Evolutionary conservation across 176 grass and related monocot genomes (phyloP), one percentile per base, ranked within the genome.

Genomic region (Oropetium thomaeum): DNA sequence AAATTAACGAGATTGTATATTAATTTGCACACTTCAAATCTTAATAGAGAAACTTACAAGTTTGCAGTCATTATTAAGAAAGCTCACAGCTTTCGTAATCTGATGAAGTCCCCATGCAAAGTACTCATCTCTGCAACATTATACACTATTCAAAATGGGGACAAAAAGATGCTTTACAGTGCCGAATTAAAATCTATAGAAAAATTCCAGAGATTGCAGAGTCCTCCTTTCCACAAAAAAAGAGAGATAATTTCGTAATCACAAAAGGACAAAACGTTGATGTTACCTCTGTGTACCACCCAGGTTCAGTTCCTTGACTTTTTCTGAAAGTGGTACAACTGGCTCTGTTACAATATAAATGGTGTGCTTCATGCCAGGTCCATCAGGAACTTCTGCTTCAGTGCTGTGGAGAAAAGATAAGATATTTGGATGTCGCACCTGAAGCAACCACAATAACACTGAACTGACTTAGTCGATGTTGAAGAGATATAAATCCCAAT

Each of bases 361-460:
- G 19, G 85, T 99, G 77, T 92, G 84, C 44, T 92, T 99, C 70
- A 77, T 27, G 71, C 87, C 57, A 80, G 89, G 80, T 71, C 91
- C 92, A 67, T 99, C 96, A 19, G 86, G 77, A 82, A 85, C 74
- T 86, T 99, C 96, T 62, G 91, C 87, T 84, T 95, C 96, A 29
- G 87, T 90, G 85, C 96, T 99, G 75, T 95, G 96, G 70, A 99
- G 85, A 84, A 99, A 99, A 30, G 96, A 99, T 66, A 99, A 95
- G 45, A 99, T 92, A 84, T 99, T 99, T 84, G 96, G 96, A 95
- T 99, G 96, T 39, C 96, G 90, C 20, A 99, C 96, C 96, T 99
- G 87, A 53, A 78, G 27, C 70, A 84, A 69, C 25, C 42, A 48
- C 41, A 89, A 42, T 12, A 76, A 55, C 43, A 73, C 28, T 29